Evolutionary conservation across 768 basidiomycete genomes (phyloP), one percentile per base, ranked within the genome.

Genomic region (Auricularia sp.): DNA sequence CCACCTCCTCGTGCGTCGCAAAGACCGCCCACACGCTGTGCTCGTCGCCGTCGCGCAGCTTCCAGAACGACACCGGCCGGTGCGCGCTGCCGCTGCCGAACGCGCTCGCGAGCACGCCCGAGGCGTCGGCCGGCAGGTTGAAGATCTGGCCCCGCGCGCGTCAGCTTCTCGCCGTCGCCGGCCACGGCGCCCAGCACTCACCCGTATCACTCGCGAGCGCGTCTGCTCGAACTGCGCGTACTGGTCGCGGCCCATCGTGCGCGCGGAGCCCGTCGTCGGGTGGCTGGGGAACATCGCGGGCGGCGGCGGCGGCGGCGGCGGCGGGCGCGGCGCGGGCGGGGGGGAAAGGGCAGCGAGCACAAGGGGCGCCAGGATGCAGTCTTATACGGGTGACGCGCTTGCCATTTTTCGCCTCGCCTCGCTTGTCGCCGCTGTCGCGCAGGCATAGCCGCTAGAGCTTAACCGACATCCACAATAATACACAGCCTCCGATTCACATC

Each of bases 1-100:
- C 70, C 66, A 87, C 86, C 77, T 87, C 84, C 70, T 82, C 81
- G 67, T 88, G 87, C 0, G 81, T 80, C 66, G 73, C 73, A 73
- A 86, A 86, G 8, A 87, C 81, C 1, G 81, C 79, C 83, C 83
- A 87, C 11, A 83, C 74, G 14, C 77, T 75, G 59, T 80, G 76
- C 61, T 68, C 68, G 3, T 71, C 58, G 62, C 68, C 65, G 24
- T 82, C 77, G 54, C 75, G 75, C 34, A 79, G 62, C 6, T 77
- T 73, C 85, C 85, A 87, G 71, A 86, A 70, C 3, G 83, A 78
- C 34, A 75, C 71, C 18, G 83, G 81, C 77, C 76, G 63, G 79
- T 73, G 63, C 70, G 69, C 36, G 71, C 69, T 65, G 79, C 78
- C 51, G 81, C 70, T 66, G 79, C 77, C 68, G 71, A 77, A 61